Percentiles rank a stretch among this genome's conserved stretches.
phyloP scores from a whole-genome alignment of 352 stramenopile genomes.

The Phytopythium oedochilum region DNA sequence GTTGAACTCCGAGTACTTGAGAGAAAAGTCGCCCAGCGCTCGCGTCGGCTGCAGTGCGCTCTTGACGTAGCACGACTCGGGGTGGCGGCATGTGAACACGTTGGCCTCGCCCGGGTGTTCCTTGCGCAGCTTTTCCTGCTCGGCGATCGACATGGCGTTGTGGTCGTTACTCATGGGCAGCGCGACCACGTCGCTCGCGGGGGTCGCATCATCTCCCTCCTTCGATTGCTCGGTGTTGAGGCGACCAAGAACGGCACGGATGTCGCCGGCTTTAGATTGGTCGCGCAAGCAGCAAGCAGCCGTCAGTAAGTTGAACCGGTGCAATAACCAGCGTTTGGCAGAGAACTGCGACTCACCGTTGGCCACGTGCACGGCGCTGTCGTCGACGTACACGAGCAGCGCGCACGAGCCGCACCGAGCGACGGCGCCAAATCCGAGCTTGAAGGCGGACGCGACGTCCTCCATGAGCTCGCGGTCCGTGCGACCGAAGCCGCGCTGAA shows the following conservation, averaged over 20 bases:
- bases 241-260: slow-evolving; percentile 65
- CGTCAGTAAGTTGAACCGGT: not conserved
- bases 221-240: slow-evolving; percentile 21
- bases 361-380: slow-evolving; percentile 77
- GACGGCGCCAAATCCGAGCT: slow-evolving; percentile 89
- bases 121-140: slow-evolving; percentile 82
- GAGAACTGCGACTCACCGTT: slow-evolving; percentile 37
- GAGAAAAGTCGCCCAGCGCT: slow-evolving; percentile 89
- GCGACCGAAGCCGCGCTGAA: slow-evolving; percentile 80
- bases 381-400: slow-evolving; percentile 75
- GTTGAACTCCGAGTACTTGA: slow-evolving; percentile 95
- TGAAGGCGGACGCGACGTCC: slow-evolving; percentile 80
- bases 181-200: slow-evolving; percentile 25
- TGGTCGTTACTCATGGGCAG: slow-evolving; percentile 89
- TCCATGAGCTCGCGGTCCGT: slow-evolving; percentile 85
- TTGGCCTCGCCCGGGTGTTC: slow-evolving; percentile 89
- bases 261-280: slow-evolving; percentile 54
- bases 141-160: slow-evolving; percentile 86
- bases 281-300: not conserved
- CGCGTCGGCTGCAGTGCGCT: slow-evolving; percentile 87
- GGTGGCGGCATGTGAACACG: slow-evolving; percentile 88
- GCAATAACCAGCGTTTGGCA: not conserved
- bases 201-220: not conserved
- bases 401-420: slow-evolving; percentile 86
- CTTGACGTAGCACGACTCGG: slow-evolving; percentile 93